Conservation (phyloP, 352 stramenopile genomes). For the Hyaloperonospora arabidopsidis region DNA sequence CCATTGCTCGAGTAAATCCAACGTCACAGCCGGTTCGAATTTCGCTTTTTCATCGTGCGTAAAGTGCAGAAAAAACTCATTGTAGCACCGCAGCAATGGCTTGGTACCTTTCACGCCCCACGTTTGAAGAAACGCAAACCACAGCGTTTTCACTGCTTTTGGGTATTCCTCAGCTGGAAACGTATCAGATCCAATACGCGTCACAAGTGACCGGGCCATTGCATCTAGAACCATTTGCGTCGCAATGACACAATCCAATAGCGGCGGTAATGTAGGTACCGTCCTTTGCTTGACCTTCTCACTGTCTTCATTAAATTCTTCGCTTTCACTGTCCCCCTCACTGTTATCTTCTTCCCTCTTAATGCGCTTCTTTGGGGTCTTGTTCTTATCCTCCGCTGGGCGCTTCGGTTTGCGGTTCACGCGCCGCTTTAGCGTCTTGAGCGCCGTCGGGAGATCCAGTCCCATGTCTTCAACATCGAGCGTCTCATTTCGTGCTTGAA, state of each 20-base stretch:
- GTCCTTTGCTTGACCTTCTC: conserved; percentile 2
- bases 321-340: neutral
- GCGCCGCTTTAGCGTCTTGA: conserved; percentile 35
- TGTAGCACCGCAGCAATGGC: conserved; percentile 64
- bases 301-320: neutral
- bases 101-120: conserved; percentile 53
- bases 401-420: conserved; percentile 25
- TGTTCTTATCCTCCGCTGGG: conserved; percentile 3
- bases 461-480: conserved; percentile 73
- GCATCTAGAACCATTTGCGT: conserved; percentile 55
- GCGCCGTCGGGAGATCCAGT: conserved; percentile 31
- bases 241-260: conserved; percentile 52
- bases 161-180: conserved; percentile 39
- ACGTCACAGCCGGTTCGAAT: conserved; percentile 46
- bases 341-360: conserved; percentile 5
- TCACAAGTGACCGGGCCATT: conserved; percentile 41
- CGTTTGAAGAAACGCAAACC: conserved; percentile 57
- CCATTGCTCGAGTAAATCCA: conserved; percentile 67
- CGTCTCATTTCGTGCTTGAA: conserved; percentile 77
- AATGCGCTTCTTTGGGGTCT: neutral
- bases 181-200: conserved; percentile 27
- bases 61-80: conserved; percentile 48
- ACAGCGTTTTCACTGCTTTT: conserved; percentile 47
- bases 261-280: conserved; percentile 20
- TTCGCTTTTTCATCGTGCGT: conserved; percentile 25